Conservation (phyloP, 1,284 basidiomycete species). For the Uromyces viciae-fabae region DNA sequence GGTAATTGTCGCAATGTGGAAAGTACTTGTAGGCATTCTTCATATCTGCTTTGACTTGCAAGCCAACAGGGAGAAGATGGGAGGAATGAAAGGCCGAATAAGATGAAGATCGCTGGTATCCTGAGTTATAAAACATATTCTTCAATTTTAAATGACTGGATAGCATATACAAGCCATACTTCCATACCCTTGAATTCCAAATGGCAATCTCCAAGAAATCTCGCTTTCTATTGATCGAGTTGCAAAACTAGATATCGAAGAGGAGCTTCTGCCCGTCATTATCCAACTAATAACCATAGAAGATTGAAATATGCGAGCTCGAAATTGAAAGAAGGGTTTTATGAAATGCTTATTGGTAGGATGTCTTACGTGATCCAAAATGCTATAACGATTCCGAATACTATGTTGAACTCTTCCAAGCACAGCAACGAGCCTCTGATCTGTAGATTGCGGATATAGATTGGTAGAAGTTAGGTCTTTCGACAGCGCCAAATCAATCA, state of each 20-base stretch:
- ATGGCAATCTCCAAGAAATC: constrained; percentile 48
- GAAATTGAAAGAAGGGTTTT: neutral
- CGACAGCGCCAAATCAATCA: neutral
- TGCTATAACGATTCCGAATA: constrained; percentile 48
- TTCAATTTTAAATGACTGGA: neutral
- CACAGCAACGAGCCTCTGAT: constrained; percentile 46
- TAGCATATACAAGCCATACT: neutral
- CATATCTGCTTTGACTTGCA: constrained; percentile 45
- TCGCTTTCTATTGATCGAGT: constrained; percentile 46
- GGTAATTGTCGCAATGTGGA: constrained; percentile 41
- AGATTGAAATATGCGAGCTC: too few relatives aligned
- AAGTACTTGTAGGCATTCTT: constrained; percentile 47
- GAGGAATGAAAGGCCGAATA: constrained; percentile 44
- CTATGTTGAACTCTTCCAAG: constrained; percentile 45
- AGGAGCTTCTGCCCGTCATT: neutral
- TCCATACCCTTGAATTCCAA: constrained; percentile 47
- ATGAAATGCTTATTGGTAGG: neutral
- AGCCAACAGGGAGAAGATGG: constrained; percentile 49
- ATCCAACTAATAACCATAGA: neutral
- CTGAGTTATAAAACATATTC: neutral
- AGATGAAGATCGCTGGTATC: constrained; percentile 45
- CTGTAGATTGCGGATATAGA: constrained; percentile 6
- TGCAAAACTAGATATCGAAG: constrained; percentile 27
- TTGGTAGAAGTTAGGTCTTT: neutral
- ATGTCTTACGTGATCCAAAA: constrained; percentile 45